phyloP scores from a whole-genome alignment of 2,329 filamentous ascomycete genomes.

The Berkeleyomyces basicola region DNA sequence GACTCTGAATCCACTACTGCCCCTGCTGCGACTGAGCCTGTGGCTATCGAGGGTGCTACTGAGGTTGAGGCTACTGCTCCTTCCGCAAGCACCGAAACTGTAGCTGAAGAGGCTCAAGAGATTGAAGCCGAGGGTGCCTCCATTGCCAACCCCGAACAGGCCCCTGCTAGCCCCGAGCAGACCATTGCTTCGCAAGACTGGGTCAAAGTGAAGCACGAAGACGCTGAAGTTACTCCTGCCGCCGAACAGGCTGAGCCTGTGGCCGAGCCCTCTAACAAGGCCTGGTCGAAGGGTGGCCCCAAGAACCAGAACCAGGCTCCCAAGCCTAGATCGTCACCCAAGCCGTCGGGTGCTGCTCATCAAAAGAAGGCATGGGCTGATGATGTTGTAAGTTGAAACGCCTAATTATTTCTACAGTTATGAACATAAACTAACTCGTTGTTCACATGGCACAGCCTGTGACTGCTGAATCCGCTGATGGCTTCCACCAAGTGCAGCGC shows the following conservation, averaged over 20 bases:
- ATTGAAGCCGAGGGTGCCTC: neutral
- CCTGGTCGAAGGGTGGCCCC: conserved; percentile 27
- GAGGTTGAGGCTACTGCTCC: neutral
- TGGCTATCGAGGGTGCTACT: conserved; percentile 4
- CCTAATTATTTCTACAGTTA: conserved; percentile 19
- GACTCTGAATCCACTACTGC: conserved; percentile 16
- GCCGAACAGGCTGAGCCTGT: conserved; percentile 21
- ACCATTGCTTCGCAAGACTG: conserved; percentile 4
- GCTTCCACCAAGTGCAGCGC: conserved; percentile 56
- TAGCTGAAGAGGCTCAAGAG: neutral
- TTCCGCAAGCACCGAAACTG: neutral
- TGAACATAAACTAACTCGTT: conserved; percentile 10
- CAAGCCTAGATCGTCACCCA: conserved; percentile 43
- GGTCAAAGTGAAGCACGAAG: conserved; percentile 13
- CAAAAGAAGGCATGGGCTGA: conserved; percentile 66
- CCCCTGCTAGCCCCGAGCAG: neutral
- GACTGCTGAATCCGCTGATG: conserved; percentile 28
- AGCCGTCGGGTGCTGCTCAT: conserved; percentile 38
- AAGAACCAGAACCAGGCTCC: conserved; percentile 28
- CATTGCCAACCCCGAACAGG: neutral
- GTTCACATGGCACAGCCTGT: neutral
- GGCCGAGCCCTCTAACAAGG: conserved; percentile 17
- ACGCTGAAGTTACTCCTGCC: conserved; percentile 16
- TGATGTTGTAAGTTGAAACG: conserved; percentile 43
- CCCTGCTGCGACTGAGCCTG: conserved; percentile 12